These are phyloP conservation scores for Laburnicola sp. DNA, from an alignment of 2,329 filamentous ascomycete genomes.

Conservation along the genomic window DNA sequence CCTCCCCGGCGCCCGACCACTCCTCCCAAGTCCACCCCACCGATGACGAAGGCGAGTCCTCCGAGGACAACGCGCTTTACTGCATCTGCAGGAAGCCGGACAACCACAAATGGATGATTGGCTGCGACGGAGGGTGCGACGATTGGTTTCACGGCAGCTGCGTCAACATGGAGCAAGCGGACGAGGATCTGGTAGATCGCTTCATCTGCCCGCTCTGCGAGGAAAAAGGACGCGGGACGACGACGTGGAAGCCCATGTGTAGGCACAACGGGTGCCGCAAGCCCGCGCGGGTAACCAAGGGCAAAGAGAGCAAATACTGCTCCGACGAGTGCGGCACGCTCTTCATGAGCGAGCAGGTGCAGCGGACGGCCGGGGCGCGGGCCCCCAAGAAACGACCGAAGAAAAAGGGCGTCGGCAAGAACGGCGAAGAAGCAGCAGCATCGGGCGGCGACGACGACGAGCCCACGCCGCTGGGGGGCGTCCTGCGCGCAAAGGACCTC, in stretches of 20 bases:
- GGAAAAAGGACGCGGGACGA: slow-evolving; percentile 49
- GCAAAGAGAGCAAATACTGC: slow-evolving; percentile 57
- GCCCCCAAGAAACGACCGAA: slow-evolving; percentile 32
- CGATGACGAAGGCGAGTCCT: slow-evolving; percentile 50
- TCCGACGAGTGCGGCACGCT: slow-evolving; percentile 55
- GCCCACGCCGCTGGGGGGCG: slow-evolving; percentile 52
- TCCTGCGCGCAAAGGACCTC: slow-evolving; percentile 51
- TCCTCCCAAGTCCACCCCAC: slow-evolving; percentile 44
- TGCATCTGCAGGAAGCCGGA: slow-evolving; percentile 89
- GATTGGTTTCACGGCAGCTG: slow-evolving; percentile 97
- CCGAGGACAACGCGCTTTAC: slow-evolving; percentile 74
- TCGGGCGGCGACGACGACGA: slow-evolving; percentile 43
- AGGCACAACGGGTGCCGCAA: slow-evolving; percentile 53
- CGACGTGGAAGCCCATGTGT: slow-evolving; percentile 61
- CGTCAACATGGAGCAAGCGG: slow-evolving; percentile 74
- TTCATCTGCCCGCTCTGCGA: slow-evolving; percentile 58
- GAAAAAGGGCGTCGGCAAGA: slow-evolving; percentile 29
- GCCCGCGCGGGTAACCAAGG: slow-evolving; percentile 50
- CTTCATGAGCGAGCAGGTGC: slow-evolving; percentile 50
- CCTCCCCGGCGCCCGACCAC: slow-evolving; percentile 50
- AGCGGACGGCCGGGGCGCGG: slow-evolving; percentile 40
- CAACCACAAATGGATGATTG: slow-evolving; percentile 96
- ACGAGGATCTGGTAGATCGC: slow-evolving; percentile 70
- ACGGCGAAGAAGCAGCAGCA: slow-evolving; percentile 23
- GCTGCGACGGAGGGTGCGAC: slow-evolving; percentile 82